A percentile compares a stretch with the other conserved stretches of the same genome.
These are phyloP conservation scores for Fallopia convolvulus DNA, from an alignment of 148 eudicot genomes.

Conservation along the genomic window DNA sequence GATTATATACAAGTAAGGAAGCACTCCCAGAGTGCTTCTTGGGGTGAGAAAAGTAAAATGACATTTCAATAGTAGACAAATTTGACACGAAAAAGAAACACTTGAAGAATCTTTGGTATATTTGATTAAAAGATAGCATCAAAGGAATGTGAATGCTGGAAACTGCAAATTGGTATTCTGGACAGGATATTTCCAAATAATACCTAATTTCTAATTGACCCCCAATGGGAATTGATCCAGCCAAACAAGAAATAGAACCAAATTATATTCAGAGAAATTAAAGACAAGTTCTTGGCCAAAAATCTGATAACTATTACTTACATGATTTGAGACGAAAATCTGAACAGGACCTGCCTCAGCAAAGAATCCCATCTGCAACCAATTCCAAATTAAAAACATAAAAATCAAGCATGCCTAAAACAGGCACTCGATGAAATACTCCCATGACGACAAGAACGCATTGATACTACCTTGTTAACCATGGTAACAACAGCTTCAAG, in stretches of 20 bases:
- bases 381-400: background rate
- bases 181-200: background rate
- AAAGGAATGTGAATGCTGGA: background rate
- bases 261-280: background rate
- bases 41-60: background rate
- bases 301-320: slow-evolving; percentile 23
- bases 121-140: background rate
- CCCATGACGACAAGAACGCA: background rate
- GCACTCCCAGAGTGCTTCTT: background rate
- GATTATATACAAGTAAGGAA: background rate
- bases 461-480: slow-evolving; percentile 97
- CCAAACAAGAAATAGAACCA: background rate
- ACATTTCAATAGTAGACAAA: background rate
- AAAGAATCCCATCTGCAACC: slow-evolving; percentile 90
- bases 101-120: background rate
- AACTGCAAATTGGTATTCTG: background rate
- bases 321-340: slow-evolving; percentile 90
- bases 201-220: background rate
- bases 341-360: slow-evolving; percentile 98
- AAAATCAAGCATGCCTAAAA: background rate
- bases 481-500: slow-evolving; percentile 93
- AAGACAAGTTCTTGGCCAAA: background rate
- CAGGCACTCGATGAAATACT: background rate
- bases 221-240: background rate
- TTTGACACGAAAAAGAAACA: background rate